Percentiles rank a stretch among this genome's conserved stretches.
phyloP scores from a whole-genome alignment of 176 grass and related monocot species.

The Carex pumila region DNA sequence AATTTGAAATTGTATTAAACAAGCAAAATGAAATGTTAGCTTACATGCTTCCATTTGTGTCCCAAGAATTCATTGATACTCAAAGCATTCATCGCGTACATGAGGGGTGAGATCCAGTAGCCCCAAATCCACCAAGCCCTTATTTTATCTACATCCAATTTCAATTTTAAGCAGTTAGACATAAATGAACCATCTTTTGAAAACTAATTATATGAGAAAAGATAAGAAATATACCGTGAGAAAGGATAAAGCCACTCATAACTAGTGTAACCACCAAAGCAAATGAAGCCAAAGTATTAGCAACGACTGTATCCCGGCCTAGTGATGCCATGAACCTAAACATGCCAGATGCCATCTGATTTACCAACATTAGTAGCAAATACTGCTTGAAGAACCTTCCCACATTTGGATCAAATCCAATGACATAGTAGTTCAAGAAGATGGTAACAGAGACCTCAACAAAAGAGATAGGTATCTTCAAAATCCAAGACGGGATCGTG shows the following conservation, averaged over 20 bases:
- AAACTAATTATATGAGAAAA: neutral
- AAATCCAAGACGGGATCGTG: slow-evolving; percentile 54
- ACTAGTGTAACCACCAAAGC: slow-evolving; percentile 41
- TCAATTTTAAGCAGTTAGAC: neutral
- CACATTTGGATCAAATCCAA: slow-evolving; percentile 52
- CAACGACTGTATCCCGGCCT: slow-evolving; percentile 48
- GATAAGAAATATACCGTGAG: slow-evolving; percentile 33
- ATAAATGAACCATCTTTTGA: neutral
- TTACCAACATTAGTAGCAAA: slow-evolving; percentile 39
- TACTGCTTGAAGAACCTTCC: slow-evolving; percentile 65
- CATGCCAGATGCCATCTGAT: slow-evolving; percentile 51
- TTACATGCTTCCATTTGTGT: slow-evolving; percentile 40
- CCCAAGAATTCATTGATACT: slow-evolving; percentile 51
- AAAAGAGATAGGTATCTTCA: slow-evolving; percentile 56
- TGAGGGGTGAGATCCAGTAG: slow-evolving; percentile 59
- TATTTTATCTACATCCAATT: slow-evolving; percentile 43
- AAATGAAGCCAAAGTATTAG: slow-evolving; percentile 55
- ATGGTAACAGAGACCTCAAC: slow-evolving; percentile 53
- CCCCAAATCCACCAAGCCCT: slow-evolving; percentile 73
- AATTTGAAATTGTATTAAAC: neutral
- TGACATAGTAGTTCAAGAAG: slow-evolving; percentile 61
- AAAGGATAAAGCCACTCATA: slow-evolving; percentile 53
- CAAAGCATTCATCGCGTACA: slow-evolving; percentile 50
- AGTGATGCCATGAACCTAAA: slow-evolving; percentile 48
- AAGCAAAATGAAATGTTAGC: slow-evolving; percentile 2